phyloP scores from a whole-genome alignment of 257 asterid genomes.

The Echites panduratus region DNA sequence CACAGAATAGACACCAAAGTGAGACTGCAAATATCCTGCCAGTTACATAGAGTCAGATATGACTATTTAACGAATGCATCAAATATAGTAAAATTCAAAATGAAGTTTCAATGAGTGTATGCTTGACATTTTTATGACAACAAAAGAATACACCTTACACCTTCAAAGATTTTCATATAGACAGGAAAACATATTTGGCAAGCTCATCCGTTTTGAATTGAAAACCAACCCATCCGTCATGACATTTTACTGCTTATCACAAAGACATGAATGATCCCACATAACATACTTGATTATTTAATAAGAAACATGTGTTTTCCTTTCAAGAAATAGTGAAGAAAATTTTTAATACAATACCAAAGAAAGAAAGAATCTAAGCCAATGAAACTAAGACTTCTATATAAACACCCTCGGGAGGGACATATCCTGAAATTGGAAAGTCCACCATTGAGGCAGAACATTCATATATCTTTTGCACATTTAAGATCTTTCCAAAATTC shows the following conservation, averaged over 20 bases:
- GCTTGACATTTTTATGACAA: not conserved
- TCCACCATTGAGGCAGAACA: not conserved
- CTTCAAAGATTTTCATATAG: not conserved
- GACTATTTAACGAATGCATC: too few species aligned
- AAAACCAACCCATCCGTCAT: not conserved
- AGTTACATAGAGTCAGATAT: conserved; percentile 9
- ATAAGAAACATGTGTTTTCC: not conserved
- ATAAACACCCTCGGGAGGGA: not conserved
- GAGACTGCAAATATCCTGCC: conserved; percentile 65
- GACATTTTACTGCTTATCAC: not conserved
- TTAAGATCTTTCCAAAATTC: not conserved
- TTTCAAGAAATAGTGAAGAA: not conserved
- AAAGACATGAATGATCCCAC: not conserved
- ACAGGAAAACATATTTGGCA: not conserved
- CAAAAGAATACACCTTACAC: not conserved
- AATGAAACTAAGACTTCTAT: not conserved
- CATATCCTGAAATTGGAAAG: not conserved
- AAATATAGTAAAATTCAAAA: too few species aligned
- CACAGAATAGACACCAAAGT: conserved; percentile 56
- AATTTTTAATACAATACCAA: not conserved
- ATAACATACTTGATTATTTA: not conserved
- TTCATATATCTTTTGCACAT: not conserved
- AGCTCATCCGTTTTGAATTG: not conserved
- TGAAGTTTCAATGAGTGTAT: not conserved
- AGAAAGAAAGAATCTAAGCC: too few species aligned